A percentile compares a stretch with the other conserved stretches of the same genome.
phyloP scores from a whole-genome alignment of 2,329 filamentous ascomycete genomes.

The Trichoderma simmonsii region DNA sequence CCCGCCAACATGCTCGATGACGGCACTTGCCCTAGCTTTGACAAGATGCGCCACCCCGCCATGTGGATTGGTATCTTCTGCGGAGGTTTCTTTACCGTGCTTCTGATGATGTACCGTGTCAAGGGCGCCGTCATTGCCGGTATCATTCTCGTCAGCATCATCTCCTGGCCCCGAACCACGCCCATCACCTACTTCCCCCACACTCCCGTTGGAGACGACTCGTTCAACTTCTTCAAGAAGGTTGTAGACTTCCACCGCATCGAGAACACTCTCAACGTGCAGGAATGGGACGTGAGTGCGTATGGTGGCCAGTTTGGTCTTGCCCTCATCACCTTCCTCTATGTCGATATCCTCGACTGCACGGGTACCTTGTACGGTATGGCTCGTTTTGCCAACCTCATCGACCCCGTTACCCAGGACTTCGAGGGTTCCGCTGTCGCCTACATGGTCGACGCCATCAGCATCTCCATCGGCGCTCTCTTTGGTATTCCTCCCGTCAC shows the following conservation, averaged over 20 bases:
- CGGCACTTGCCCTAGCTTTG: conserved; percentile 58
- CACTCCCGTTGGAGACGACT: conserved; percentile 62
- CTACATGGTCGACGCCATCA: conserved; percentile 77
- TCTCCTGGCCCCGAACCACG: conserved; percentile 80
- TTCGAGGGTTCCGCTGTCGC: conserved; percentile 83
- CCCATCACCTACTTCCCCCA: conserved; percentile 79
- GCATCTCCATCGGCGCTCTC: conserved; percentile 74
- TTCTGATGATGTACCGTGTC: conserved; percentile 81
- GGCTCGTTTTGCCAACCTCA: conserved; percentile 76
- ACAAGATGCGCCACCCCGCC: conserved; percentile 78
- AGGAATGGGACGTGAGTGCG: conserved; percentile 67
- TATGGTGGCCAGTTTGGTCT: conserved; percentile 76
- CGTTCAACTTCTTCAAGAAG: conserved; percentile 84
- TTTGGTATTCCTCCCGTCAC: conserved; percentile 79
- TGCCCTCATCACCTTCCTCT: conserved; percentile 83
- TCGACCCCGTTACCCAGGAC: conserved; percentile 79
- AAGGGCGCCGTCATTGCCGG: conserved; percentile 84
- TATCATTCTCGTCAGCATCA: conserved; percentile 79
- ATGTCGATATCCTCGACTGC: conserved; percentile 84
- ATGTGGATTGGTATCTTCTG: conserved; percentile 91
- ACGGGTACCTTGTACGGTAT: conserved; percentile 88
- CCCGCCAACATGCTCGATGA: conserved; percentile 38
- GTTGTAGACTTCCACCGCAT: conserved; percentile 84
- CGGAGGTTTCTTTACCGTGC: conserved; percentile 73
- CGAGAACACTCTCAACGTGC: conserved; percentile 62